Evolutionary conservation across 805 yeast species (phyloP).

Genomic region (Candida parachauliodes): DNA sequence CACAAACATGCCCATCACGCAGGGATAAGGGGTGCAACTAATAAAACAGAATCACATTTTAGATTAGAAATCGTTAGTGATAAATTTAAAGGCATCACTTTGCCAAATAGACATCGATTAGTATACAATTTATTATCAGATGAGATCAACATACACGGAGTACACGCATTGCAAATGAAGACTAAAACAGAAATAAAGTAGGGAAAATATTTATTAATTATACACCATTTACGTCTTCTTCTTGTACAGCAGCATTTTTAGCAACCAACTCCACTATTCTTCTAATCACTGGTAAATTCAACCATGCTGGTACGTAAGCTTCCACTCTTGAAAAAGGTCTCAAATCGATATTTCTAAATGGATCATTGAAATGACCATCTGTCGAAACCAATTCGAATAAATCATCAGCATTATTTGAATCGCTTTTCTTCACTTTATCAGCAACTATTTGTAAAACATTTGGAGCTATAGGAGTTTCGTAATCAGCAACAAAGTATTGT

Average conservation of each 20-base stretch:
- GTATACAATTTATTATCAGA: conserved; percentile 67
- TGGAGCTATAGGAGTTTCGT: conserved; percentile 87
- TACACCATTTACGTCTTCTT: conserved; percentile 20
- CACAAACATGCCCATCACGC: conserved; percentile 85
- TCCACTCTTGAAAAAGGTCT: conserved; percentile 79
- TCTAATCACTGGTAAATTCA: conserved; percentile 84
- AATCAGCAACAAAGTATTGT: conserved; percentile 88
- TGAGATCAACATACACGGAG: conserved; percentile 66
- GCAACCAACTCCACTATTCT: conserved; percentile 86
- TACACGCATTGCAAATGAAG: conserved; percentile 85
- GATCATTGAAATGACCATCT: conserved; percentile 78
- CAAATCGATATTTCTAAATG: conserved; percentile 69
- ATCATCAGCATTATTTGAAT: conserved; percentile 52
- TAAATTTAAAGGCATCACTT: conserved; percentile 57
- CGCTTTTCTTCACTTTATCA: conserved; percentile 62
- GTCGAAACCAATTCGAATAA: conserved; percentile 67
- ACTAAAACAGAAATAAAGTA: conserved; percentile 55
- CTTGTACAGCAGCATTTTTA: conserved; percentile 73
- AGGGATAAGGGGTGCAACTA: conserved; percentile 70
- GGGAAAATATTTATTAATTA: conserved; percentile 2
- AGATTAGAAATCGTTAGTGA: conserved; percentile 69
- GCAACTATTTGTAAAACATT: conserved; percentile 80
- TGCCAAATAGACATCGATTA: conserved; percentile 76
- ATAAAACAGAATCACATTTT: conserved; percentile 79
- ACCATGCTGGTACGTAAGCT: conserved; percentile 93